Conservation (phyloP, 345 rosid species). For the Brassica juncea region DNA sequence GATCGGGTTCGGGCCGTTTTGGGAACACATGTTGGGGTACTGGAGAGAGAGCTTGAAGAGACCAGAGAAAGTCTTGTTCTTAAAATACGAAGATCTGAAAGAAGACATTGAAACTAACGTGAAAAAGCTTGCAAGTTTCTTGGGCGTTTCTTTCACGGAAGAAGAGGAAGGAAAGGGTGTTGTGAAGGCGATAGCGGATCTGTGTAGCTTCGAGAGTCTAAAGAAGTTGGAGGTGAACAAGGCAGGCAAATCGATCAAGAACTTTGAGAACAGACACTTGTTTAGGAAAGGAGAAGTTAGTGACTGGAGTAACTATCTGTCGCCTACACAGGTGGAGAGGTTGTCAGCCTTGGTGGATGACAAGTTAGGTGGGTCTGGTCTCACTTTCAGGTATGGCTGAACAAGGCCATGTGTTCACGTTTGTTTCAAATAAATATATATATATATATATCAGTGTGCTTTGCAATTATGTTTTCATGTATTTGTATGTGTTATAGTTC, state of each 20-base stretch:
- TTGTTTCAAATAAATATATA: not conserved
- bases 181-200: slow-evolving; percentile 39
- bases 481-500: not conserved
- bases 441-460: not conserved
- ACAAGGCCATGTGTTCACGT: slow-evolving; percentile 8
- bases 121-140: slow-evolving; percentile 47
- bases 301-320: slow-evolving; percentile 50
- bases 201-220: slow-evolving; percentile 52
- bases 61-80: slow-evolving; percentile 49
- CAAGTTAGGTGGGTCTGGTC: slow-evolving; percentile 52
- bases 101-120: slow-evolving; percentile 37
- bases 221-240: slow-evolving; percentile 50
- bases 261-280: slow-evolving; percentile 45
- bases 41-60: slow-evolving; percentile 48
- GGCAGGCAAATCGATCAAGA: slow-evolving; percentile 43
- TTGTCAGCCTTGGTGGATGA: slow-evolving; percentile 46
- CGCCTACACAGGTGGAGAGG: slow-evolving; percentile 44
- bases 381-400: slow-evolving; percentile 44
- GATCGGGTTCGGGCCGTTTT: slow-evolving; percentile 52
- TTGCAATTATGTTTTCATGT: slow-evolving; percentile 4
- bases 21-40: slow-evolving; percentile 58
- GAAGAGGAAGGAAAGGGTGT: slow-evolving; percentile 47
- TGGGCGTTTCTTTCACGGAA: slow-evolving; percentile 46
- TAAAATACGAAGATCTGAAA: slow-evolving; percentile 52
- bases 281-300: slow-evolving; percentile 54